These are phyloP conservation scores for Penicillium cataractarum DNA, from an alignment of 495 filamentous ascomycete species.

Conservation along the genomic window DNA sequence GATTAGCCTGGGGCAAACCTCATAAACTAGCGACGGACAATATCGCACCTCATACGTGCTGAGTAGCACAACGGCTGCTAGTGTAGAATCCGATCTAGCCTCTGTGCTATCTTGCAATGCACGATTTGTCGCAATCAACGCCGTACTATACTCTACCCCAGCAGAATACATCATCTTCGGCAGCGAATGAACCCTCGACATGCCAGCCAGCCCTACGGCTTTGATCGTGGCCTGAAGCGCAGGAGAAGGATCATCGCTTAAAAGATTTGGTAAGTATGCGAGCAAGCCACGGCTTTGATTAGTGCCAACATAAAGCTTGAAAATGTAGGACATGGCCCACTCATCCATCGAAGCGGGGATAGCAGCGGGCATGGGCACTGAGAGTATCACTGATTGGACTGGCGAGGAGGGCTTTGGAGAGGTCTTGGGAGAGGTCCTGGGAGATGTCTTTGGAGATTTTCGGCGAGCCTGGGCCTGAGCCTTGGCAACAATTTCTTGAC, in stretches of 20 bases:
- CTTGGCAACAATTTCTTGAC: constrained; percentile 6
- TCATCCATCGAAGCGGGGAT: constrained; percentile 11
- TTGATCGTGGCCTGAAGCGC: constrained; percentile 18
- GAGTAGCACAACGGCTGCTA: constrained; percentile 27
- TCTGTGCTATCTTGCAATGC: constrained; percentile 15
- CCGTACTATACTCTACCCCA: constrained; percentile 18
- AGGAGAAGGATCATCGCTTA: constrained; percentile 10
- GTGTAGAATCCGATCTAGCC: constrained; percentile 23
- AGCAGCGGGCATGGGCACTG: neutral
- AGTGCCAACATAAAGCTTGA: constrained; percentile 21
- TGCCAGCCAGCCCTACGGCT: constrained; percentile 20
- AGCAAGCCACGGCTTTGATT: constrained; percentile 12
- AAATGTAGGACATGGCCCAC: constrained; percentile 11
- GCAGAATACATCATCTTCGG: constrained; percentile 13
- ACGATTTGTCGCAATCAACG: constrained; percentile 21
- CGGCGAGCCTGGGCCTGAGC: neutral
- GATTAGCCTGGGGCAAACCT: neutral
- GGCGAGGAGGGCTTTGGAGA: neutral
- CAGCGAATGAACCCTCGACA: constrained; percentile 8
- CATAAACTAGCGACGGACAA: neutral
- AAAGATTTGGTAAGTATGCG: constrained; percentile 10
- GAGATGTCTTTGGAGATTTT: too few relatives aligned
- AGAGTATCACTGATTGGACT: neutral
- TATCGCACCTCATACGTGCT: constrained; percentile 28
- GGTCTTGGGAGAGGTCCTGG: too few relatives aligned